A percentile compares a stretch with the other conserved stretches of the same genome.
Conservation (phyloP, 345 rosid species). For the Anastatica hierochuntica region DNA sequence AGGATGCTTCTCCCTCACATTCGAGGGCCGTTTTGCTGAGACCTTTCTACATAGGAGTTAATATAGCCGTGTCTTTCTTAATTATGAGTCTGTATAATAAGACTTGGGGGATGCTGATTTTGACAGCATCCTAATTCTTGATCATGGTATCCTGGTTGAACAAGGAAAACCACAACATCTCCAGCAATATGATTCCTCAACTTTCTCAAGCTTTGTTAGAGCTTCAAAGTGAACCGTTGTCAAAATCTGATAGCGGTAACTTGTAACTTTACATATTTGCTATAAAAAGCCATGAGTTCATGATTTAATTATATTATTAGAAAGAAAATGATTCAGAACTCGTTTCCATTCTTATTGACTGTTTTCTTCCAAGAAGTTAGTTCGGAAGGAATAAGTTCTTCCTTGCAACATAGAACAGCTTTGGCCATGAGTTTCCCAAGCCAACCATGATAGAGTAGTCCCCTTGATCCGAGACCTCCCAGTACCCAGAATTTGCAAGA, state of each 20-base stretch:
- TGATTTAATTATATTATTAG: too few species aligned
- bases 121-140: slow-evolving; percentile 66
- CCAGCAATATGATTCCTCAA: slow-evolving; percentile 40
- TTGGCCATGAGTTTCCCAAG: slow-evolving; percentile 61
- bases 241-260: too few species aligned
- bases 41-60: too few species aligned
- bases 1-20: neutral
- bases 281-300: too few species aligned
- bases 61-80: too few species aligned
- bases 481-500: slow-evolving; percentile 60
- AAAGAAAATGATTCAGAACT: too few species aligned
- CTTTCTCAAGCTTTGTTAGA: slow-evolving; percentile 62
- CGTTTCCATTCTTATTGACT: too few species aligned
- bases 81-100: too few species aligned
- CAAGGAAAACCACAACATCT: slow-evolving; percentile 65
- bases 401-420: slow-evolving; percentile 55
- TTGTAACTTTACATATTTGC: too few species aligned
- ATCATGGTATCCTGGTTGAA: slow-evolving; percentile 67
- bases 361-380: slow-evolving; percentile 60
- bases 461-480: slow-evolving; percentile 87
- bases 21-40: neutral
- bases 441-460: slow-evolving; percentile 75
- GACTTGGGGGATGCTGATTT: too few species aligned
- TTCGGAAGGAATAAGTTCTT: slow-evolving; percentile 50
- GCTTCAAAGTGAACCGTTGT: slow-evolving; percentile 54